These are phyloP conservation scores for Linum lewisii DNA, from an alignment of 345 rosid species.

Conservation along the genomic window DNA sequence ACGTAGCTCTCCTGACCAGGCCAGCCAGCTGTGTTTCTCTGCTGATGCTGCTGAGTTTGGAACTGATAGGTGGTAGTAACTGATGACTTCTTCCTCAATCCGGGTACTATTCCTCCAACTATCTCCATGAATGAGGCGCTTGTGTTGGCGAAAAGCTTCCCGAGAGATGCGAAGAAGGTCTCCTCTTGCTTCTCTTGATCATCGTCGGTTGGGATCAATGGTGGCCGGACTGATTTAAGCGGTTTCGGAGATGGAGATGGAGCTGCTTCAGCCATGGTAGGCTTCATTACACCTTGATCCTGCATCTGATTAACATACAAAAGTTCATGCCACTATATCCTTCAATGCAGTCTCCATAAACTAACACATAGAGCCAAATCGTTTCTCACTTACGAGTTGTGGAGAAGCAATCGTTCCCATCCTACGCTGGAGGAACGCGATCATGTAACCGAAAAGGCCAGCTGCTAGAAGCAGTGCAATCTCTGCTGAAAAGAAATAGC, in stretches of 20 bases:
- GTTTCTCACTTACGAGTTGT: constrained; percentile 38
- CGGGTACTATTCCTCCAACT: constrained; percentile 55
- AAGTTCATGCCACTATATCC: too few species aligned
- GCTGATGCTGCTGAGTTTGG: constrained; percentile 18
- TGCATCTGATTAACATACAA: too few species aligned
- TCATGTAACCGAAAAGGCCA: constrained; percentile 92
- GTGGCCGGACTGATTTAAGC: constrained; percentile 51
- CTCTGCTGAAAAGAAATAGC: constrained; percentile 41
- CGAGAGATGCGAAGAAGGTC: constrained; percentile 60
- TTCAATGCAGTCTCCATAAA: too few species aligned
- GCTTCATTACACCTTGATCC: constrained; percentile 33
- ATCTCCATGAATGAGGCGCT: constrained; percentile 50
- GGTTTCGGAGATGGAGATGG: constrained; percentile 50
- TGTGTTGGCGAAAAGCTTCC: constrained; percentile 42
- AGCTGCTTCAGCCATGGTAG: constrained; percentile 12
- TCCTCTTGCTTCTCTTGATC: constrained; percentile 75
- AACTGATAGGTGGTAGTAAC: constrained; percentile 26
- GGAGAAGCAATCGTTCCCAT: constrained; percentile 62
- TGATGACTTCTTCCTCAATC: constrained; percentile 34
- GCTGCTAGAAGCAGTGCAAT: constrained; percentile 91
- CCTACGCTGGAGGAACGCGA: constrained; percentile 80
- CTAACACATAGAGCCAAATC: too few species aligned
- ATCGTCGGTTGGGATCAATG: constrained; percentile 59
- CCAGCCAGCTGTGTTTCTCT: constrained; percentile 42
- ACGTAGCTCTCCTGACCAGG: constrained; percentile 62